Evolutionary conservation across 805 yeast species (phyloP), one percentile per base, ranked within the genome.

Genomic region (Ogataea populi-albae): DNA sequence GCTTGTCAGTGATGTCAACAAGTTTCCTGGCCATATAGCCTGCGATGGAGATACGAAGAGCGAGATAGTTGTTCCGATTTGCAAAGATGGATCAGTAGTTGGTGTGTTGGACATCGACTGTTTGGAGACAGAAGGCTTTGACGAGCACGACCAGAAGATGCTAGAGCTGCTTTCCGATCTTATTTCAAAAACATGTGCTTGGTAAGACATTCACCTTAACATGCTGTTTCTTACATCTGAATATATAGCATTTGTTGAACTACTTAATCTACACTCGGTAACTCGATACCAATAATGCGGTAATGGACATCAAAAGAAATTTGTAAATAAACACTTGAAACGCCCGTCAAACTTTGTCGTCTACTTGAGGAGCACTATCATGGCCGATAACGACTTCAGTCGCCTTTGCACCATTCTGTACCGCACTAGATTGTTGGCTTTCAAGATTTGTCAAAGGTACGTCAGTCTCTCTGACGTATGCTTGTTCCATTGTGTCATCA

Each of bases 1-100:
- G 54, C 53, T 88, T 5, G 96, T 91, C 8, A 68, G 71, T 1
- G 76, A 91, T 56, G 98, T 91, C 2, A 69, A 81, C 15, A 57
- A 73, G 47, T 87, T 77, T 50, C 95, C 95, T 0, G 95, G 95
- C 1, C 98, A 91, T 56, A 93, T 91, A 46, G 98, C 98, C 0
- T 91, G 98, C 63, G 98, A 93, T 62, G 95, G 96, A 0, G 95
- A 81, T 40, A 91, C 98, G 0, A 73, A 82, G 45, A 84, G 95
- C 57, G 98, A 91, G 55, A 84, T 91, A 20, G 98, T 93, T 15
- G 89, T 91, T 2, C 98, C 98, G 0, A 75, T 89, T 5, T 23
- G 59, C 2, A 40, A 38, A 10, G 60, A 62, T 3, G 73, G 69
- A 3, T 51, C 51, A 11, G 62, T 79, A 1, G 50, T 74, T 14